Percentiles rank a stretch among this genome's conserved stretches.
These are phyloP conservation scores for Hemerocallis citrina DNA, from an alignment of 106 monocot genomes.

Conservation along the genomic window DNA sequence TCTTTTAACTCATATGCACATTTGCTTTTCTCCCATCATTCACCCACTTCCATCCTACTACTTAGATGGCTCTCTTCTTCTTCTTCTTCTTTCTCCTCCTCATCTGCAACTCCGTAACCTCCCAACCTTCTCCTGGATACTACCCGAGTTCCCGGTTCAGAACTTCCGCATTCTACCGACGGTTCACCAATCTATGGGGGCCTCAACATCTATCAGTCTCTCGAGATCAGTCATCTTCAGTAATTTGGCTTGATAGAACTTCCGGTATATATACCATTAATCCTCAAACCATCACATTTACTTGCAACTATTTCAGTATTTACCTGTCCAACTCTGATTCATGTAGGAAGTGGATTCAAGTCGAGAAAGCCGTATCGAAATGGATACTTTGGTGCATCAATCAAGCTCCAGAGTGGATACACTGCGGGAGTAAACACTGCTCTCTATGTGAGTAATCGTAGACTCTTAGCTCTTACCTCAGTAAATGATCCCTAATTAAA, in stretches of 20 bases:
- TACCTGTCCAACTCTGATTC: background rate
- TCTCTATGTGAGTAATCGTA: slow-evolving; percentile 20
- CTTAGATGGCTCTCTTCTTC: too few relatives aligned
- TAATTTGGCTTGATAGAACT: slow-evolving; percentile 40
- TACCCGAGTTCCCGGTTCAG: slow-evolving; percentile 30
- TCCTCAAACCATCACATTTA: background rate
- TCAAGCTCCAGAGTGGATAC: slow-evolving; percentile 47
- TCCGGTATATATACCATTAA: slow-evolving; percentile 17
- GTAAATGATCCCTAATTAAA: too few relatives aligned
- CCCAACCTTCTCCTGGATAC: slow-evolving; percentile 50
- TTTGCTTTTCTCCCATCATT: too few relatives aligned
- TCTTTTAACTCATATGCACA: too few relatives aligned
- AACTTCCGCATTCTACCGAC: slow-evolving; percentile 17
- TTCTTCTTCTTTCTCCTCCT: background rate
- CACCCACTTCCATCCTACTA: background rate
- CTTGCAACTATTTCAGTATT: background rate
- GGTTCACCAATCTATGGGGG: slow-evolving; percentile 32
- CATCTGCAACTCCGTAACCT: background rate
- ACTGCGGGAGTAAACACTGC: slow-evolving; percentile 55
- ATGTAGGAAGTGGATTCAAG: slow-evolving; percentile 48
- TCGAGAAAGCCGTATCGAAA: slow-evolving; percentile 24
- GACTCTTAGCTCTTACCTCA: too few relatives aligned
- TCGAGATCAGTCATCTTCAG: slow-evolving; percentile 22
- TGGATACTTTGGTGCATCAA: slow-evolving; percentile 46
- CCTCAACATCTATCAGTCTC: slow-evolving; percentile 26